Evolutionary conservation across 768 basidiomycete species (phyloP), one percentile per base, ranked within the genome.

Genomic region (Macrolepiota albuminosa): DNA sequence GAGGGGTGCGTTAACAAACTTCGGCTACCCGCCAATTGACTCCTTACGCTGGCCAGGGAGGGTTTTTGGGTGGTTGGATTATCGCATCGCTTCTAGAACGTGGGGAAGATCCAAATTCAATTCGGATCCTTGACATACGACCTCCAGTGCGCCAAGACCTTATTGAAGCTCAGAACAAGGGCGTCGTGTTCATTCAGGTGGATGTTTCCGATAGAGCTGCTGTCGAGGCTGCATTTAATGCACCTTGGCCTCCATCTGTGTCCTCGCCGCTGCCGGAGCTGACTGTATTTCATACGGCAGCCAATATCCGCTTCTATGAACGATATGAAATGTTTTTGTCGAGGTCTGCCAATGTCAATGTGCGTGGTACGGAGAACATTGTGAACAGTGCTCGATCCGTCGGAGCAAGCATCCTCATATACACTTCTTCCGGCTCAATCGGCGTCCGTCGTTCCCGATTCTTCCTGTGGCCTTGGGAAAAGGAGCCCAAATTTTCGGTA

Each of bases 11-110:
- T 66, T 47, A 1, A n/a, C 54, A 45, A 46, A 16, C 31, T 37
- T 14, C 24, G 7, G 31, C 16, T 7, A 37, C 40, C 16, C 54
- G 31, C 33, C 26, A 34, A 21, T 56, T 61, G 50, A 42, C 39
- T 18, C 39, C 39, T 54, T 13, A 36, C 11, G 26, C 59, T 18
- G n/a, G 14, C n/a, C 42, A 90, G 89, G 83, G 84, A 4, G 89
- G 89, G 0, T 90, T 91, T 60, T 71, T 91, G 3, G 89, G 89
- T 13, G 87, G 88, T 7, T 92, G 90, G 90, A 85, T 92, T 40
- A 84, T 87, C 4, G 74, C 83, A 0, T 83, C 88, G 47, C 75
- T 92, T 2, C 60, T 91, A 4, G 76, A 84, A 54, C 83, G 90
- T 2, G 90, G 90, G 1, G 90, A 92, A 70, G 79, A 88, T 61